Evolutionary conservation across 163 green algal species (phyloP).

Genomic region (Picocystis sp.): DNA sequence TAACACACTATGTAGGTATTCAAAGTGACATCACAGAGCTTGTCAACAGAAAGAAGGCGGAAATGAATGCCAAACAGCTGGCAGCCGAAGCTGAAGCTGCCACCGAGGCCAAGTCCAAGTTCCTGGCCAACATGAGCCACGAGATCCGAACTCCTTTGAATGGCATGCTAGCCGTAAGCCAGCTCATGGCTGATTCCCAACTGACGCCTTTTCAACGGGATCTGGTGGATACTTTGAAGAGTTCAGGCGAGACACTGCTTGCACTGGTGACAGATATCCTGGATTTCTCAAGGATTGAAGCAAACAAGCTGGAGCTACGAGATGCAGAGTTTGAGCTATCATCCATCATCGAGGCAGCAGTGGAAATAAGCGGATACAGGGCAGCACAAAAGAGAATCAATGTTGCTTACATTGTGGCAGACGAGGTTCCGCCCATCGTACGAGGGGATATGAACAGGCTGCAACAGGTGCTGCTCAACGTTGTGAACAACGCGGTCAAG

Average conservation of each 20-base stretch:
- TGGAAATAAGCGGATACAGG: slow-evolving; percentile 48
- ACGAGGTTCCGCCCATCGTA: slow-evolving; percentile 4
- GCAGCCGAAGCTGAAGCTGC: slow-evolving; percentile 40
- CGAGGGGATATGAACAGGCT: slow-evolving; percentile 18
- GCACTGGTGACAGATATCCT: slow-evolving; percentile 75
- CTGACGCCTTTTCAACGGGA: slow-evolving; percentile 52
- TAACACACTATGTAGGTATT: slow-evolving; percentile 21
- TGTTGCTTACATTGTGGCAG: slow-evolving; percentile 17
- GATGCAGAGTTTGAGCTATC: slow-evolving; percentile 35
- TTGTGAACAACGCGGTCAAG: slow-evolving; percentile 67
- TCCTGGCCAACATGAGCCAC: slow-evolving; percentile 85
- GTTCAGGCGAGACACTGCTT: slow-evolving; percentile 46
- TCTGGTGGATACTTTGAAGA: slow-evolving; percentile 32
- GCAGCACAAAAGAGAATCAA: slow-evolving; percentile 51
- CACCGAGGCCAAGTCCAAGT: slow-evolving; percentile 71
- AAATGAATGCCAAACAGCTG: slow-evolving; percentile 45
- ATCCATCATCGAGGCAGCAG: slow-evolving; percentile 49
- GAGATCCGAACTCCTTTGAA: slow-evolving; percentile 91
- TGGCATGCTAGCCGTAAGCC: slow-evolving; percentile 69
- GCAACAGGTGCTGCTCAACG: slow-evolving; percentile 51
- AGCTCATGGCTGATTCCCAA: slow-evolving; percentile 57
- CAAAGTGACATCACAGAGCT: slow-evolving; percentile 65
- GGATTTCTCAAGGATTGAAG: slow-evolving; percentile 68
- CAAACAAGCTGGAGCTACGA: slow-evolving; percentile 36
- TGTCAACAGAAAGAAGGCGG: slow-evolving; percentile 34